Evolutionary conservation across 2,329 filamentous ascomycete species (phyloP).

Genomic region (Diaporthe caulivora): DNA sequence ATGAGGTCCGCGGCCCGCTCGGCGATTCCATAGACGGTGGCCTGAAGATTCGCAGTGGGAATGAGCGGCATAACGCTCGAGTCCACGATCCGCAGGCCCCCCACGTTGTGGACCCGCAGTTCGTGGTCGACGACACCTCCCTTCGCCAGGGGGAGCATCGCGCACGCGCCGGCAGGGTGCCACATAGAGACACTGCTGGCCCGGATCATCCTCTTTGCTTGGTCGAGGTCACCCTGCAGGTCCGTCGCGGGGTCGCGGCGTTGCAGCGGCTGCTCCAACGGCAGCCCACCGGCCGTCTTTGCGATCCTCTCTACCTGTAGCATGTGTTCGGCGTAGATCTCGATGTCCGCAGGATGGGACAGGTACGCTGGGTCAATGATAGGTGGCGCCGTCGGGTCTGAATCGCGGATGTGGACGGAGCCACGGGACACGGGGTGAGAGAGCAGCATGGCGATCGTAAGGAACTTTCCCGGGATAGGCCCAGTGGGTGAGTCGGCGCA

Average conservation of each 20-base stretch:
- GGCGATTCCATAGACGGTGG: conserved; percentile 24
- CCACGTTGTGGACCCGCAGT: conserved; percentile 56
- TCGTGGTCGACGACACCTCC: conserved; percentile 56
- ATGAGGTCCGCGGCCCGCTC: conserved; percentile 22
- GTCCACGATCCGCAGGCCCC: conserved; percentile 55
- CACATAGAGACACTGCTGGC: conserved; percentile 47
- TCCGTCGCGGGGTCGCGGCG: conserved; percentile 8
- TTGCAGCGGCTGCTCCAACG: conserved; percentile 2
- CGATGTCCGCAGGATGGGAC: not conserved
- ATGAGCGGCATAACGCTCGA: conserved; percentile 48
- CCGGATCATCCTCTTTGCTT: not conserved
- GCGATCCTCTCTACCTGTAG: not conserved
- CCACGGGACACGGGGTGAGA: not conserved
- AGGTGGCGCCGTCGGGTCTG: not conserved
- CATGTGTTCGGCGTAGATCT: not conserved
- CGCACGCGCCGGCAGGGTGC: conserved; percentile 57
- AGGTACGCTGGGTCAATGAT: conserved; percentile 10
- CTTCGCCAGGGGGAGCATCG: conserved; percentile 55
- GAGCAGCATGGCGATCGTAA: not conserved
- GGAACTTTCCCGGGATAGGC: not conserved
- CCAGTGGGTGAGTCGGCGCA: not conserved
- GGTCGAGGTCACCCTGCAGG: conserved; percentile 6
- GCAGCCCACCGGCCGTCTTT: not conserved
- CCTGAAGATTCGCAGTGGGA: conserved; percentile 3
- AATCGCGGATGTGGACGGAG: not conserved